Base-by-base conservation (phyloP, 1,284 basidiomycete genomes). In the Cerrena zonata region DNA sequence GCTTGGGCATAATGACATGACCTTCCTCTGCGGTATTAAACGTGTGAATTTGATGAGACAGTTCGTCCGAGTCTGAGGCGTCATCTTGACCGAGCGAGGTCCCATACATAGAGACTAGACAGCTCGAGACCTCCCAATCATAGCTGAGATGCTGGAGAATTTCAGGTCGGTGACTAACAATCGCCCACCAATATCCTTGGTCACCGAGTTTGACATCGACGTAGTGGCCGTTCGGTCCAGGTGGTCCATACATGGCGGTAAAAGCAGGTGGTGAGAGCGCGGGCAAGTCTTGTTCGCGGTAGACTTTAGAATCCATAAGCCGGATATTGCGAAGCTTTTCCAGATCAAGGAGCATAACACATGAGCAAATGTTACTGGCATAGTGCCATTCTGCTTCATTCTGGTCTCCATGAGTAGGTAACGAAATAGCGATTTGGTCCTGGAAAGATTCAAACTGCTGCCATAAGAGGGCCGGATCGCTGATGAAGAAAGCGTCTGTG, bases 121-220 rank as follows among this genome's bases (percentile, higher is more conserved):
- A 76, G 55, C 70, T 75, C 21, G 74, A 71, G 18, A 76, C 65
- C 61, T 78, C 75, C 61, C 71, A 76, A 53, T 75, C 74, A 57
- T 64, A 73, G 53, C 63, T 65, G 47, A 77, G 61, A 45, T 70
- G 73, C 55, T 70, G 63, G 50, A 72, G 72, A 5, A 76, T 56
- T 24, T 73, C 70, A 5, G 64, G 64, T 30, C 64, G 64, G 50
- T 72, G 61, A 53, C 68, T 67, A 19, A 76, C 69, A 54, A 78
- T 75, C 38, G 75, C 75, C 74, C 74, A 78, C 73, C 73, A 77
- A 55, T 74, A 78, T 3, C 73, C 73, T 59, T 78, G 74, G 60
- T 77, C 76, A 44, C 74, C 75, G 21, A 78, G 66, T 27, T 68
- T 70, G 4, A 74, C 75, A 54, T 71, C 69, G 47, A 69, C 59